Evolutionary conservation across 2,329 filamentous ascomycete species (phyloP).

Genomic region (Chlorencoelia australis): DNA sequence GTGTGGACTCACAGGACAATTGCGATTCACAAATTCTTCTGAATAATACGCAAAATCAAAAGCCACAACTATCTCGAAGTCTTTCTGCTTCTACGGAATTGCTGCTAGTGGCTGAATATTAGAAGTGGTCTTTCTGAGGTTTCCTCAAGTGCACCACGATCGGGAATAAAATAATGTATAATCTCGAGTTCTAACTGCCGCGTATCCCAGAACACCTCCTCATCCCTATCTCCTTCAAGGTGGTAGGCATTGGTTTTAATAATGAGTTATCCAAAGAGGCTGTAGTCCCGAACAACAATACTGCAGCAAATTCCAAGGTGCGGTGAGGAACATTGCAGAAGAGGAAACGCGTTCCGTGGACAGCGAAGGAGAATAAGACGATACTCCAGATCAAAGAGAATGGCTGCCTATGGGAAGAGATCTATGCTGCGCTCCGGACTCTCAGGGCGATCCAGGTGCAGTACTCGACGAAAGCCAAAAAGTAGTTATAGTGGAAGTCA

Average conservation of each 20-base stretch:
- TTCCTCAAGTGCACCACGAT: constrained; percentile 14
- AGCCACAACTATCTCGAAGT: constrained; percentile 8
- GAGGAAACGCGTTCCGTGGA: constrained; percentile 9
- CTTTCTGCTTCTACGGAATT: constrained; percentile 4
- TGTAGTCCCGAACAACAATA: constrained; percentile 4
- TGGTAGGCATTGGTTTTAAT: constrained; percentile 15
- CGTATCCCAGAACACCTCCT: constrained; percentile 8
- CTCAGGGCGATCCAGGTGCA: constrained; percentile 6
- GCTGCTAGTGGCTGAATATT: constrained; percentile 13
- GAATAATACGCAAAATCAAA: constrained; percentile 5
- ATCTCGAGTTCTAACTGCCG: constrained; percentile 10
- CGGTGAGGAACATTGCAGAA: constrained; percentile 1
- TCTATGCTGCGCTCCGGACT: constrained; percentile 7
- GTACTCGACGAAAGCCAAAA: constrained; percentile 10
- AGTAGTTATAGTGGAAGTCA: constrained; percentile 3
- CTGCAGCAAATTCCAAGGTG: constrained; percentile 1
- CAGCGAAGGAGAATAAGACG: constrained; percentile 8
- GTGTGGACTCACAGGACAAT: constrained; percentile 4
- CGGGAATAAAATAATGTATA: constrained; percentile 7
- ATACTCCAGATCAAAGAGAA: constrained; percentile 9
- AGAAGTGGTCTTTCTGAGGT: constrained; percentile 14
- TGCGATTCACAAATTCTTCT: constrained; percentile 2
- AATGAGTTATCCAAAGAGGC: constrained; percentile 2
- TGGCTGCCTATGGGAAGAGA: constrained; percentile 9
- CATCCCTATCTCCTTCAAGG: constrained; percentile 7